A percentile compares a stretch with the other conserved stretches of the same genome.
These are phyloP conservation scores for Chimonanthus salicifolius DNA, from an alignment of 164 flowering plant species.

Conservation along the genomic window DNA sequence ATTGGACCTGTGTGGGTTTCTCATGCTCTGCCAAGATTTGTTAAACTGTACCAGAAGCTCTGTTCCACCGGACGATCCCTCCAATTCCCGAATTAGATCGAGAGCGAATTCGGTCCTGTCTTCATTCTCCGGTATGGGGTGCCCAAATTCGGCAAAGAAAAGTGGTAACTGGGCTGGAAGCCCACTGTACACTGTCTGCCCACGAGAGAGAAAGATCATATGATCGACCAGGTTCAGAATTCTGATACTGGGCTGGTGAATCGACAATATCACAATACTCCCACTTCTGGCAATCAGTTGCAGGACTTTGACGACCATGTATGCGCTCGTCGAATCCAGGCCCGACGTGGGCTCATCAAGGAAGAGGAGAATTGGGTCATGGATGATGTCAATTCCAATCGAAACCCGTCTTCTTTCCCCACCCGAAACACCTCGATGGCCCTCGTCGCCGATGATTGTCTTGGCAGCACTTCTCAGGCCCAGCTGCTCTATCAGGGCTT, in stretches of 20 bases:
- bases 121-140: constrained; percentile 70
- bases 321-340: constrained; percentile 82
- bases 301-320: constrained; percentile 75
- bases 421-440: constrained; percentile 87
- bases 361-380: constrained; percentile 76
- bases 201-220: constrained; percentile 66
- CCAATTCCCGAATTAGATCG: constrained; percentile 72
- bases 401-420: constrained; percentile 89
- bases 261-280: constrained; percentile 72
- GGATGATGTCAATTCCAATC: constrained; percentile 82
- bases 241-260: constrained; percentile 83
- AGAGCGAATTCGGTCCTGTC: constrained; percentile 77
- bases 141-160: constrained; percentile 61
- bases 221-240: constrained; percentile 58
- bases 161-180: constrained; percentile 43
- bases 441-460: constrained; percentile 89
- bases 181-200: constrained; percentile 65
- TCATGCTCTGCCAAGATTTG: constrained; percentile 46
- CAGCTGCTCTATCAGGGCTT: constrained; percentile 76
- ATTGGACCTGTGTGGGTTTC: not conserved
- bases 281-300: constrained; percentile 80
- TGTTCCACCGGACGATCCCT: constrained; percentile 50
- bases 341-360: constrained; percentile 98
- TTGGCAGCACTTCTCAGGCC: constrained; percentile 67
- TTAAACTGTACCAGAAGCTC: constrained; percentile 55